Evolutionary conservation across 371 early-diverging fungal genomes (phyloP), one percentile per base, ranked within the genome.

Genomic region (Mortierella sp.): DNA sequence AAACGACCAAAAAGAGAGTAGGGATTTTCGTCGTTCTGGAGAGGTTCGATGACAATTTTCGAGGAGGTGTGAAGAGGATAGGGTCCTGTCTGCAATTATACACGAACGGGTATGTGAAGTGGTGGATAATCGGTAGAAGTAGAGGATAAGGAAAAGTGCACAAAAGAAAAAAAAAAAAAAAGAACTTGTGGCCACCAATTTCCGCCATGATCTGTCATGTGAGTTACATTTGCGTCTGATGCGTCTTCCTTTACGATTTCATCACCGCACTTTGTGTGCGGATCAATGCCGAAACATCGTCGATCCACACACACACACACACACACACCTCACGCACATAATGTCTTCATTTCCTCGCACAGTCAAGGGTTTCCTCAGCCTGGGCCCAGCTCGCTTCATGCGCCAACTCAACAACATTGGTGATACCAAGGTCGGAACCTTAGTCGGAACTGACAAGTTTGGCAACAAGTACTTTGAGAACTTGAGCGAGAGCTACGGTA

Each of bases 391-490:
- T 32, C 83, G 82, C 70, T 83, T 83, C 43, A 83, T 90, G 51
- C 86, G 87, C 48, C 91, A 91, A 78, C 82, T 90, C 79, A 85
- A 89, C 80, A 84, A 79, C 59, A 88, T 94, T 61, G 89, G 91
- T 72, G 94, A 94, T 62, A 89, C 88, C 70, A 94, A 93, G 70
- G 88, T 87, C 82, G 98, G 98, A 73, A 85, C 81, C 50, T 86
- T 94, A 43, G 87, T 96, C 39, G 98, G 98, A 43, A 85, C 79
- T 34, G 98, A 97, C 81, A 71, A 81, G 56, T 84, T 89, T 56
- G 98, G 98, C 73, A 97, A 97, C 89, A 87, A 91, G 70, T 97
- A 94, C 88, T 97, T 85, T 70, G 91, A 91, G 79, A 95, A 95
- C 84, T 79, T 85, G n/a, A 84, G 90, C 49, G 96, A 97, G 84